Base-by-base conservation (phyloP, 352 stramenopile genomes). In the Peronospora belbahrii region DNA sequence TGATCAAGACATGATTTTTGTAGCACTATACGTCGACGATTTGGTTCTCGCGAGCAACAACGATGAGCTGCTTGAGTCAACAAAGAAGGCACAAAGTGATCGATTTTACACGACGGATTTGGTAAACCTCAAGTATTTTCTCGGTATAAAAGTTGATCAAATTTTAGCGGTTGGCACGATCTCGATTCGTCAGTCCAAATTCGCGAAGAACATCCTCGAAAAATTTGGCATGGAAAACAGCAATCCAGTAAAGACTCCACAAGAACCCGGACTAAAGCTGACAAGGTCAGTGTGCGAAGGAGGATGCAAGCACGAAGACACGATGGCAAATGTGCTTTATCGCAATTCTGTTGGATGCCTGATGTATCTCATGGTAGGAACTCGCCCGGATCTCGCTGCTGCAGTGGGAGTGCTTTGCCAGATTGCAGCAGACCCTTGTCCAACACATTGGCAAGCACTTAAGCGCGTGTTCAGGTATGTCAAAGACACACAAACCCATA, bases 1-100 rank as follows among this genome's bases (percentile, higher is more conserved):
- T n/a, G 27, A 15, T 17, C 43, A 51, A 34, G 43, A 51, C 32
- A 51, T 51, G 43, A 51, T 51, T 25, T 52, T 43, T 9, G 34
- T 44, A 23, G 44, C 34, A 15, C 33, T 52, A 1, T 52, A 52
- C 14, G 33, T 43, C 2, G 44, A 52, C 33, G 33, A 52, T 27
- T 20, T 52, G 13, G n/a, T 52, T 24, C 43, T 52, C 33, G 34
- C 43, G 19, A 43, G 43, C 33, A 52, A 30, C 8, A 38, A 38
- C 28, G 18, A 47, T 18, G 11, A 47, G 25, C 17, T 47, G 14
- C 15, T 47, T 13, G 6, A 47, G 14, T 25, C 22, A 25, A 37
- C 25, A 37, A 27, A 13, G 6, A 47, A 15, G 40, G 33, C 40
- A 37, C 25, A 37, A 27, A n/a, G n/a, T 23, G 9, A 20, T 9